Base-by-base conservation (phyloP, 371 early-diverging fungal genomes). In the Mortierella sp. region DNA sequence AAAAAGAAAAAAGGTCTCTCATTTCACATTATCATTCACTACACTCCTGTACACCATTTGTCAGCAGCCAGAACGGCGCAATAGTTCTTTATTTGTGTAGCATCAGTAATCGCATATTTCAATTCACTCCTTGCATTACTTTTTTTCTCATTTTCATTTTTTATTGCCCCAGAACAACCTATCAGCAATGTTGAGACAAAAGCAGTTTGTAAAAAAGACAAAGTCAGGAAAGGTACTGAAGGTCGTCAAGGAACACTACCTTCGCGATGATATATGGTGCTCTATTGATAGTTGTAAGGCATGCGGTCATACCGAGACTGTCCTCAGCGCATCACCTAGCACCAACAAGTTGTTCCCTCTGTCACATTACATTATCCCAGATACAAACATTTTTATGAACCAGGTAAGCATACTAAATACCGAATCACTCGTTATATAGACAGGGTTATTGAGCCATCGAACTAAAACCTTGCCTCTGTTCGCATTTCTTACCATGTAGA, bases 241-340 rank as follows among this genome's bases (percentile, higher is more conserved):
- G 76, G 94, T 97, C n/a, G 94, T 97, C 70, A 93, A 94, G 79
- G 98, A 98, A 79, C 97, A 97, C 75, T 98, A 98, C 83, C 85
- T 98, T 32, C 93, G 98, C 37, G 97, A 98, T 82, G 99, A 98
- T 81, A 95, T 98, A 53, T 84, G 88, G 57, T 98, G 99, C 82
- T 94, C 93, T 4, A 85, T 90, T 0, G 71, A 83, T 22, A 77
- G 82, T 1, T 96, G 95, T 75, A 83, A 82, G 17, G 54, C 28
- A 13, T 95, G 96, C 75, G 68, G 68, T 37, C 86, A 86, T 19
- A 72, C 80, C n/a, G 82, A 73, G 23, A 76, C 84, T 23, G 57
- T 85, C 23, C 81, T 86, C 53, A 59, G 59, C 29, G 67, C 79
- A 19, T 70, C 61, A 0, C 71, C 82, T 7, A 61, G 62, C 19